Base-by-base conservation (phyloP, 2,329 filamentous ascomycete genomes). In the Raffaelea arxii region DNA sequence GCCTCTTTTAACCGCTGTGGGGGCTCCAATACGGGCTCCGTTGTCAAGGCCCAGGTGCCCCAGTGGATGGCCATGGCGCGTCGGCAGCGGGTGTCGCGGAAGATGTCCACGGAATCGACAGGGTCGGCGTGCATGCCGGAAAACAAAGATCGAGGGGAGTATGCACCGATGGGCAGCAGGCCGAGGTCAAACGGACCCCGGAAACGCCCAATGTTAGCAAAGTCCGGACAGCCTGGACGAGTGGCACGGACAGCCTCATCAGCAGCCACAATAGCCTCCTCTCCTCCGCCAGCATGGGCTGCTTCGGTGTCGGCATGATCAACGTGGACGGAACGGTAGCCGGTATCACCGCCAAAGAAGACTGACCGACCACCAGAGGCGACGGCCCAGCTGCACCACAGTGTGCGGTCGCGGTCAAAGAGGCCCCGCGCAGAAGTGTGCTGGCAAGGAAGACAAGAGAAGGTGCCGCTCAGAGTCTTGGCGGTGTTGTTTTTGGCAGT, bases 141-240 rank as follows among this genome's bases (percentile, higher is more conserved):
- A 71, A 92, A 90, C 51, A 92, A 62, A 47, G 62, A 65, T 22
- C 86, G 73, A 1, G 85, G 86, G 49, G 78, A 71, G 63, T 96
- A 96, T 2, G 90, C 91, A 45, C 91, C 91, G 55, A 97, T 96
- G 35, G 91, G 91, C 53, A 97, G 92, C 46, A 96, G 67, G 0
- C 91, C 91, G 6, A 97, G 75, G 61, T 96, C 88, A 57, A 96
- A 95, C 1, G 88, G 87, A 0, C 91, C 90, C 27, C 87, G 75
- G 44, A 83, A 74, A 16, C 79, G 67, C 51, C 91, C 91, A 51
- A 96, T 89, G 62, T 94, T 75, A 51, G 78, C 76, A 67, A 96
- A 96, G 43, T 89, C 87, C 7, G 90, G 90, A 59, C 86, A 94
- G 21, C 71, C 67, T 4, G 90, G 88, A 16, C 82, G 66, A 44